Conservation (phyloP, 306 rosid genomes). For the Carpinus viminea region DNA sequence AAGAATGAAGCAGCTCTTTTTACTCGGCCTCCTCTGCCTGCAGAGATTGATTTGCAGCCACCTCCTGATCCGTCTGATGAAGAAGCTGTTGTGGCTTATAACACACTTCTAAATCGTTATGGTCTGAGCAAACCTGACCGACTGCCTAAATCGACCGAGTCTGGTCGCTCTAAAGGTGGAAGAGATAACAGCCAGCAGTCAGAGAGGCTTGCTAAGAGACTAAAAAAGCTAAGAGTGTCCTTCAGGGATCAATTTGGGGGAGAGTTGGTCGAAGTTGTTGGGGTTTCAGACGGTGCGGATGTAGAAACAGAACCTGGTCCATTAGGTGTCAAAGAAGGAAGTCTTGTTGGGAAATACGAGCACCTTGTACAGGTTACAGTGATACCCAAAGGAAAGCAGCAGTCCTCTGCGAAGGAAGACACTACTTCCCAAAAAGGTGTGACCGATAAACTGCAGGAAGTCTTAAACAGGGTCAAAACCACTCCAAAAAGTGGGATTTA, state of each 20-base stretch:
- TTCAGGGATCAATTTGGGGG: conserved; percentile 97
- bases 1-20: conserved; percentile 90
- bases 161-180: conserved; percentile 37
- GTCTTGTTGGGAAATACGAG: conserved; percentile 94
- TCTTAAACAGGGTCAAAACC: conserved; percentile 76
- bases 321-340: conserved; percentile 93
- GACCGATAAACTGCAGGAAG: conserved; percentile 89
- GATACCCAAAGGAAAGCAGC: conserved; percentile 92
- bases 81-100: conserved; percentile 86
- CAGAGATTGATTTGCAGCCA: conserved; percentile 73
- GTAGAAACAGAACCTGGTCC: conserved; percentile 98
- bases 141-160: conserved; percentile 43
- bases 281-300: conserved; percentile 88
- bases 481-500: conserved; percentile 68
- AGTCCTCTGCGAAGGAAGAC: conserved; percentile 51
- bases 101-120: conserved; percentile 76
- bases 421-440: conserved; percentile 74
- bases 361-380: conserved; percentile 87
- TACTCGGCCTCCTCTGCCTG: conserved; percentile 62
- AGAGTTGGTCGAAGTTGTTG: conserved; percentile 85
- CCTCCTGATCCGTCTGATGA: conserved; percentile 91
- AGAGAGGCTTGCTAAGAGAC: conserved; percentile 77
- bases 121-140: conserved; percentile 63
- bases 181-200: conserved; percentile 36
- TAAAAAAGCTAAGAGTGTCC: conserved; percentile 71